A percentile compares a stretch with the other conserved stretches of the same genome.
Conservation (phyloP, 139 green algal genomes). For the Gonium pectorale region DNA sequence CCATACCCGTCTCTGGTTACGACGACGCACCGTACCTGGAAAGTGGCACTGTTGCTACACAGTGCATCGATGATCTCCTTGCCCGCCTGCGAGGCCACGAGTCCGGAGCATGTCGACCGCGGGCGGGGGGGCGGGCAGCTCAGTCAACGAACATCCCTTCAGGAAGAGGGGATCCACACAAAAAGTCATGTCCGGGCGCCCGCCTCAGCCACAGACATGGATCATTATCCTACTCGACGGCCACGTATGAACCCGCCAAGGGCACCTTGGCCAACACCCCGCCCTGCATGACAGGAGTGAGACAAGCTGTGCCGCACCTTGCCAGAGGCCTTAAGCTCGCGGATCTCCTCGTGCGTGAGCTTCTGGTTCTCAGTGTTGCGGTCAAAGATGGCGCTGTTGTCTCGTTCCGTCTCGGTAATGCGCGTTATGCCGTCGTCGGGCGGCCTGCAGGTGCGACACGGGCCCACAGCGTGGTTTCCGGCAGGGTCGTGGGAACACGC, state of each 20-base stretch:
- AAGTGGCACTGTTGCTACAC: constrained; percentile 79
- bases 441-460: not conserved
- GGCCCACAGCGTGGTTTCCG: not conserved
- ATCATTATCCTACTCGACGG: too few species aligned
- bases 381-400: constrained; percentile 70
- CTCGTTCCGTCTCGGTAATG: constrained; percentile 40
- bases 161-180: too few species aligned
- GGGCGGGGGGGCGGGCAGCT: too few species aligned
- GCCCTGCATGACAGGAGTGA: too few species aligned
- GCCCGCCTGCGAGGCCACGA: constrained; percentile 52
- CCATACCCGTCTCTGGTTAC: too few species aligned
- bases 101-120: too few species aligned
- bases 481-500: too few species aligned
- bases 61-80: constrained; percentile 84
- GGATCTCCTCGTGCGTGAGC: constrained; percentile 70
- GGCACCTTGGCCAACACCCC: too few species aligned
- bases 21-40: constrained; percentile 52
- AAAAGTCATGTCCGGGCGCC: too few species aligned
- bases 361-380: constrained; percentile 66
- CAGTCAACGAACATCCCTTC: too few species aligned
- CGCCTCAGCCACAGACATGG: too few species aligned
- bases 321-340: constrained; percentile 57
- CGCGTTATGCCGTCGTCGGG: constrained; percentile 24
- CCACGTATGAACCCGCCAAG: too few species aligned
- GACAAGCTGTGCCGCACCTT: constrained; percentile 54